phyloP scores from a whole-genome alignment of 2,329 filamentous ascomycete species.

The Pseudocercospora cruenta region DNA sequence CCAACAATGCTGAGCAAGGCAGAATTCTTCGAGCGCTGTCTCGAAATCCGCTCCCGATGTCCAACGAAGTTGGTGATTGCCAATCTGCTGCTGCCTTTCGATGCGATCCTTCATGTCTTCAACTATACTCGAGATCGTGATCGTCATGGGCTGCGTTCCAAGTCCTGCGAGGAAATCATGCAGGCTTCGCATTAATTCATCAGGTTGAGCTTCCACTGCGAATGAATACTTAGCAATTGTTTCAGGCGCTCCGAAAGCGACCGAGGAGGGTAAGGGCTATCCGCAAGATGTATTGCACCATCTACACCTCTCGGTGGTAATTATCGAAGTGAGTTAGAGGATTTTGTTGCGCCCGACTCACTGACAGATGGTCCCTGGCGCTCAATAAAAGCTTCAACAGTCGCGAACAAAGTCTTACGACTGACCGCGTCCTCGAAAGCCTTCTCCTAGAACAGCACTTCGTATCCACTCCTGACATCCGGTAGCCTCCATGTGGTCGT shows the following conservation, averaged over 20 bases:
- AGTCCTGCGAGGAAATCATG: constrained; percentile 13
- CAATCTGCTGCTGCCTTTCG: background rate
- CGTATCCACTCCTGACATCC: constrained; percentile 22
- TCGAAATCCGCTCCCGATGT: constrained; percentile 5
- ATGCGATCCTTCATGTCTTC: constrained; percentile 28
- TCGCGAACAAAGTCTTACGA: constrained; percentile 28
- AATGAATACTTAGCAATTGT: background rate
- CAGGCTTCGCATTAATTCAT: background rate
- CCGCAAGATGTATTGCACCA: no score
- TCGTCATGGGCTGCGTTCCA: constrained; percentile 28
- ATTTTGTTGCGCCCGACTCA: background rate
- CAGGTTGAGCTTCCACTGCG: background rate
- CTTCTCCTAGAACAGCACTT: constrained; percentile 35
- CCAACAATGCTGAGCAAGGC: constrained; percentile 31
- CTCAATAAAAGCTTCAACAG: constrained; percentile 32
- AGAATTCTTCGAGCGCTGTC: constrained; percentile 23
- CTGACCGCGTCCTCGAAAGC: constrained; percentile 31
- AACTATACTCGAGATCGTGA: constrained; percentile 29
- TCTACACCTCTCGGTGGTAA: no score
- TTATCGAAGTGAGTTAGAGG: no score
- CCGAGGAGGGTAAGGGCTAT: no score
- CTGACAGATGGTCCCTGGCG: constrained; percentile 4
- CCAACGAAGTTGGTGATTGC: constrained; percentile 10
- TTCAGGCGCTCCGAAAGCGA: no score
- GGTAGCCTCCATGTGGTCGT: constrained; percentile 32